A percentile compares a stretch with the other conserved stretches of the same genome.
Conservation (phyloP, 83 land plant species). For the Diphasiastrum complanatum region DNA sequence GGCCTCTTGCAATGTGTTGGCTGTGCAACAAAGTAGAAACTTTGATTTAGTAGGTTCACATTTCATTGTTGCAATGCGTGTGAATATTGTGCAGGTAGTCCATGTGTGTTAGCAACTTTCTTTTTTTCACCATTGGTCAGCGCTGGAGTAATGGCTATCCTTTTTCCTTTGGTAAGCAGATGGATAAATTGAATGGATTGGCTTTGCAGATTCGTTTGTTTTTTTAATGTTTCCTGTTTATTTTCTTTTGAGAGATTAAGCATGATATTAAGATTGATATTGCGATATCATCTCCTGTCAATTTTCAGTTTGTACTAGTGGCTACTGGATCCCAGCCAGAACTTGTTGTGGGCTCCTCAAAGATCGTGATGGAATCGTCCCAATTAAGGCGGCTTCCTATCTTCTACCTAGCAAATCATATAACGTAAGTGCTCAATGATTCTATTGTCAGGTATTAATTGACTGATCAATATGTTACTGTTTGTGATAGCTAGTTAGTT, state of each 20-base stretch:
- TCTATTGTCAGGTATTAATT: no score
- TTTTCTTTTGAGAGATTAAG: no score
- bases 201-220: background rate
- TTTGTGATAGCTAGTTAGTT: no score
- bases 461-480: no score
- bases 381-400: constrained; percentile 7
- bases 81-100: constrained; percentile 33
- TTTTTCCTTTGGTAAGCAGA: constrained; percentile 28
- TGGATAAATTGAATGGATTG: background rate
- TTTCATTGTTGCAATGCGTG: no score
- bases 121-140: constrained; percentile 33
- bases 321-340: constrained; percentile 38
- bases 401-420: constrained; percentile 11
- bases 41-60: no score
- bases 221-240: background rate
- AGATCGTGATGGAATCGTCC: background rate
- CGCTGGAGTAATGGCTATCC: constrained; percentile 34
- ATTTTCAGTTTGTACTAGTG: constrained; percentile 37
- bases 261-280: background rate
- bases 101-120: constrained; percentile 40
- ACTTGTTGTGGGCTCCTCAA: constrained; percentile 1
- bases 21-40: no score
- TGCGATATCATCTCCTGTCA: background rate
- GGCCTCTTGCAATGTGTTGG: no score
- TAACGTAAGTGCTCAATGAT: no score